Conservation (phyloP, 306 rosid genomes). For the Heteromeles arbutifolia region DNA sequence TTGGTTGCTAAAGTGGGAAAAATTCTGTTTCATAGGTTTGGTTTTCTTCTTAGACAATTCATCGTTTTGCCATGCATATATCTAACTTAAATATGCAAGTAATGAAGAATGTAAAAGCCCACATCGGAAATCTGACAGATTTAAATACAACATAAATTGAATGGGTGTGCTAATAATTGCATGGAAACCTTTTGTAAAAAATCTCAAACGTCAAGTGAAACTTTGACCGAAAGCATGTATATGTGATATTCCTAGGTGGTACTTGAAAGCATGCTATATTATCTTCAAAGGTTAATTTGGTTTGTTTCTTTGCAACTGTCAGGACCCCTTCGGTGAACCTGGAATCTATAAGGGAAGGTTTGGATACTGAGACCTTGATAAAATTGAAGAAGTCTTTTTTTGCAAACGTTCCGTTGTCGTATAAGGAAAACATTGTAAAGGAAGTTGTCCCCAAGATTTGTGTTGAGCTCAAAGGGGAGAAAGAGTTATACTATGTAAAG, state of each 20-base stretch:
- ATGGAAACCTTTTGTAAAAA: too few species aligned
- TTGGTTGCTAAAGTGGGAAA: slow-evolving; percentile 40
- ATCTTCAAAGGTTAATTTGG: too few species aligned
- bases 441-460: slow-evolving; percentile 22
- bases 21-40: slow-evolving; percentile 35
- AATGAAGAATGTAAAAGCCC: not conserved
- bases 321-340: slow-evolving; percentile 12
- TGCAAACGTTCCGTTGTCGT: slow-evolving; percentile 22
- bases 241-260: too few species aligned
- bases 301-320: not conserved
- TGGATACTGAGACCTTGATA: slow-evolving; percentile 13
- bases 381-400: slow-evolving; percentile 18
- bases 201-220: too few species aligned
- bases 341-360: slow-evolving; percentile 7
- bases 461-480: slow-evolving; percentile 27
- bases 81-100: not conserved
- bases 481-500: slow-evolving; percentile 32
- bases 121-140: not conserved
- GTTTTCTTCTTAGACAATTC: not conserved
- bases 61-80: not conserved
- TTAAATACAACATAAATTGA: not conserved
- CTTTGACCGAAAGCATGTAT: too few species aligned
- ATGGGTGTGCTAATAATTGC: not conserved
- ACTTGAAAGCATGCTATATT: too few species aligned
- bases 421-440: slow-evolving; percentile 20